Conservation (phyloP, 495 filamentous ascomycete genomes). For the Tuber brumale region DNA sequence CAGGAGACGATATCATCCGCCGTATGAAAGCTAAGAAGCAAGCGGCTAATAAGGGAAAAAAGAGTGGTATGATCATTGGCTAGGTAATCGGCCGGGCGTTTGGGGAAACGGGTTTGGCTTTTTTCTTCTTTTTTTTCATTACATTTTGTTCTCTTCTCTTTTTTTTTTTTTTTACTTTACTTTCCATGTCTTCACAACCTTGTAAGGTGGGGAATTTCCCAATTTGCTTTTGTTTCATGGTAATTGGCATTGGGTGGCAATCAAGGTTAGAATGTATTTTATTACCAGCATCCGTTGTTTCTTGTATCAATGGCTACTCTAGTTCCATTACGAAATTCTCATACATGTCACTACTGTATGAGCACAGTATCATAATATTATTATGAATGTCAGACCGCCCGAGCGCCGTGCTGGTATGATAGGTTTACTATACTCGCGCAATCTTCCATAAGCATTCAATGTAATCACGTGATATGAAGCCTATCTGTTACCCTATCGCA, state of each 20-base stretch:
- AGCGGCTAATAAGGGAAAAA: slow-evolving; percentile 35
- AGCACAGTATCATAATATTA: background rate
- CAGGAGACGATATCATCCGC: slow-evolving; percentile 39
- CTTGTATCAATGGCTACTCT: background rate
- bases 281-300: background rate
- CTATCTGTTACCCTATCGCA: background rate
- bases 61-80: slow-evolving; percentile 38
- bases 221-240: background rate
- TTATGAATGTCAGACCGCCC: background rate
- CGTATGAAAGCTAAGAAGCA: slow-evolving; percentile 42
- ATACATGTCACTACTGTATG: background rate
- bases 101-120: slow-evolving; percentile 17
- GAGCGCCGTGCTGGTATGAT: too few relatives aligned
- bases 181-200: background rate
- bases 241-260: background rate
- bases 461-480: background rate
- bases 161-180: background rate
- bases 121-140: slow-evolving; percentile 5
- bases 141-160: slow-evolving; percentile 1
- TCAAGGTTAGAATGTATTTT: slow-evolving; percentile 1
- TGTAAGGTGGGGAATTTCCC: background rate
- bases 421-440: too few relatives aligned
- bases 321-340: background rate
- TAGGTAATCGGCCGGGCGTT: slow-evolving; percentile 27
- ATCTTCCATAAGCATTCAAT: background rate